Base-by-base conservation (phyloP, 148 eudicot genomes). In the Cornus florida region DNA sequence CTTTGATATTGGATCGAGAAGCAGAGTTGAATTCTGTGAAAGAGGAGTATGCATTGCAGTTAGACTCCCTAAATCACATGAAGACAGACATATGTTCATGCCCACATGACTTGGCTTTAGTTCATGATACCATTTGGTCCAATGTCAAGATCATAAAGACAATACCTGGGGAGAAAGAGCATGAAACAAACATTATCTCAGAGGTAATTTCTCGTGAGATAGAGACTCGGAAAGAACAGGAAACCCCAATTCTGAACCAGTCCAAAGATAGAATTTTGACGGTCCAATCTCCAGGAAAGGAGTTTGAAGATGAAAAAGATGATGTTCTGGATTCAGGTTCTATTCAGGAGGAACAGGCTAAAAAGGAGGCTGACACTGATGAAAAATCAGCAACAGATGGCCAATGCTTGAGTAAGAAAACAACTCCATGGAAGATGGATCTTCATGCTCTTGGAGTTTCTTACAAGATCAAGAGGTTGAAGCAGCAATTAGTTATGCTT, bases 381-480 rank as follows among this genome's bases (percentile, higher is more conserved):
- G 86, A 82, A 75, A 88, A 83, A 59, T 81, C 83, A 59, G 65
- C 74, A 66, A 79, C 76, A 35, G 73, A 64, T 2, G 79, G 74
- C 41, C 72, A 84, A 53, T 69, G 78, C 38, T 77, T 72, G 72
- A 83, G 84, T 22, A 86, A 79, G 76, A 82, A 75, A 24, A 80
- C 23, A 17, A 81, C 67, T 41, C 57, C 85, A 16, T 88, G 93
- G 97, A 96, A 84, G 87, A 88, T 89, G 85, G 99, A 93, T 72
- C 81, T 96, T 81, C 93, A 94, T 79, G 93, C 98, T 74, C 89
- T 93, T 66, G 93, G 97, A 70, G 89, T 96, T 46, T 89, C 95
- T 60, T 96, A 88, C 88, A 96, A 96, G 86, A 90, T 96, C 80
- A 96, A 96, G 86, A 84, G 97, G 86, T 89, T 96, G 13, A 94